Evolutionary conservation across 2,329 filamentous ascomycete genomes (phyloP).

Genomic region (Ascomycota sp.): DNA sequence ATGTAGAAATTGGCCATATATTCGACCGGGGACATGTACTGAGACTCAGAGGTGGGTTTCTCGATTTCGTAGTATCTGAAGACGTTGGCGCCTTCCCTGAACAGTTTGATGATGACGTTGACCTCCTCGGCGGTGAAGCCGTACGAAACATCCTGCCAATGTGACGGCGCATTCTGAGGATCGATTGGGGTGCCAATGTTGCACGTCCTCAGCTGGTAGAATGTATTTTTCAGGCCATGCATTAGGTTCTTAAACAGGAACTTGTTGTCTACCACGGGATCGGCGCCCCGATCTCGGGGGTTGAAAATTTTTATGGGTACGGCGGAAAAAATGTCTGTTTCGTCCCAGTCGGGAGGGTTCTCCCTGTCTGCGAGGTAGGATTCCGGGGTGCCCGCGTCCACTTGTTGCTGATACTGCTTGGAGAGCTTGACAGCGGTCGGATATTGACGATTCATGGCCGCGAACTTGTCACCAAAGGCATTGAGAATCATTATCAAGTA

Average conservation of each 20-base stretch:
- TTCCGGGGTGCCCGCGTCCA: conserved; percentile 41
- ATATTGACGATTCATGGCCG: conserved; percentile 92
- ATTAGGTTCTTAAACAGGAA: conserved; percentile 94
- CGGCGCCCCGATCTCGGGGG: conserved; percentile 67
- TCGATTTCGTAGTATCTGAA: conserved; percentile 95
- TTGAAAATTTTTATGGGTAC: conserved; percentile 93
- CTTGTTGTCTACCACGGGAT: conserved; percentile 91
- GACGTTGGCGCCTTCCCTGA: conserved; percentile 86
- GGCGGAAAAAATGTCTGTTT: conserved; percentile 91
- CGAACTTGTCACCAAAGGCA: conserved; percentile 95
- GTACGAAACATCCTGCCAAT: conserved; percentile 91
- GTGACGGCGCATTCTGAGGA: conserved; percentile 54
- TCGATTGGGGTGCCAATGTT: conserved; percentile 61
- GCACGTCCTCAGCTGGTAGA: conserved; percentile 83
- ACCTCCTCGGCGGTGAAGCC: conserved; percentile 97
- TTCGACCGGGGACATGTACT: conserved; percentile 66
- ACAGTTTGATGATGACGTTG: conserved; percentile 86
- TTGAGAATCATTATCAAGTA: conserved; percentile 95
- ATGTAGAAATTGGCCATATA: conserved; percentile 91
- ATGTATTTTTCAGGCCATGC: conserved; percentile 87
- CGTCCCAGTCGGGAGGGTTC: conserved; percentile 78
- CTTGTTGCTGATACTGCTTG: conserved; percentile 51
- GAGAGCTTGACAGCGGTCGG: conserved; percentile 88
- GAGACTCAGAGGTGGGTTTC: conserved; percentile 50
- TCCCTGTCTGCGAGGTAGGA: conserved; percentile 72